These are phyloP conservation scores for Penicillium steckii DNA, from an alignment of 495 filamentous ascomycete genomes.

Conservation along the genomic window DNA sequence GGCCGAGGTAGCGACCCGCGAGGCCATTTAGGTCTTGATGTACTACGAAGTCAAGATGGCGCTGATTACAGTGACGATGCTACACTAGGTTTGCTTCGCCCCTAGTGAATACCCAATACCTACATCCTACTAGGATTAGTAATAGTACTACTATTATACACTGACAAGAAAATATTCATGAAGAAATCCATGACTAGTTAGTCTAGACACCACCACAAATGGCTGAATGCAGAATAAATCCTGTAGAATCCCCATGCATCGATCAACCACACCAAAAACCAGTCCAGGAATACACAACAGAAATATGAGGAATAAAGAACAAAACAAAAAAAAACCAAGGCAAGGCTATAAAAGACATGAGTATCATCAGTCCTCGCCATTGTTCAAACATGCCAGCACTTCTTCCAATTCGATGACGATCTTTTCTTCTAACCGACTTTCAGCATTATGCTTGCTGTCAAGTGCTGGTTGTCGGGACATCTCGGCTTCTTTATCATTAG, in stretches of 20 bases:
- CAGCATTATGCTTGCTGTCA: slow-evolving; percentile 31
- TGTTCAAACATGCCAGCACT: slow-evolving; percentile 38
- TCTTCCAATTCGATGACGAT: slow-evolving; percentile 60
- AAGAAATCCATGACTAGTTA: too few species aligned
- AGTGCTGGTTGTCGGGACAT: slow-evolving; percentile 54
- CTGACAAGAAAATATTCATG: too few species aligned
- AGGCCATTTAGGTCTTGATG: too few species aligned
- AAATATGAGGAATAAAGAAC: background rate
- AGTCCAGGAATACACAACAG: slow-evolving; percentile 13
- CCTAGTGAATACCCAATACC: background rate
- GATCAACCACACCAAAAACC: slow-evolving; percentile 18
- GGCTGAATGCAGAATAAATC: slow-evolving; percentile 1
- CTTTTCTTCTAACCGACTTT: slow-evolving; percentile 72
- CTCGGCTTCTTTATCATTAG: slow-evolving; percentile 66
- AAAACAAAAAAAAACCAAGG: slow-evolving; percentile 1
- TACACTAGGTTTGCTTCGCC: too few species aligned
- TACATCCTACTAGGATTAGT: background rate
- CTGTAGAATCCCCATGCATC: slow-evolving; percentile 8
- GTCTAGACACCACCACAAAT: background rate
- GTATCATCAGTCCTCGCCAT: slow-evolving; percentile 38
- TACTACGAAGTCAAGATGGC: too few species aligned
- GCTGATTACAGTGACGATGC: too few species aligned
- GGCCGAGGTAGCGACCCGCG: too few species aligned
- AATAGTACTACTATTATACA: too few species aligned
- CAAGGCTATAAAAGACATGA: slow-evolving; percentile 22